Conservation (phyloP, 2,329 filamentous ascomycete species). For the Bisporella sp. region DNA sequence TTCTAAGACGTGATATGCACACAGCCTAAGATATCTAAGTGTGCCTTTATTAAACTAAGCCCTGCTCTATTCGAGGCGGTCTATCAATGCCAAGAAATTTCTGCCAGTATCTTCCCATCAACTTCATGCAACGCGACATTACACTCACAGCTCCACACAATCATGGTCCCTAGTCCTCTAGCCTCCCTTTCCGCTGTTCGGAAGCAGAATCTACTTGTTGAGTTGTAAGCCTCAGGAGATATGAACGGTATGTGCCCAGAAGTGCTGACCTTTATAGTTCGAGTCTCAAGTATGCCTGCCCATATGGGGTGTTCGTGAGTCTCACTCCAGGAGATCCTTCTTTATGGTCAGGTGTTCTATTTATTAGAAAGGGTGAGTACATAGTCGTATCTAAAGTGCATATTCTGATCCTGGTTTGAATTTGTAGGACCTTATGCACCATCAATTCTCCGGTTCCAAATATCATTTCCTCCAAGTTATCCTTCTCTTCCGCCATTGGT, state of each 20-base stretch:
- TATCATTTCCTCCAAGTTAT: constrained; percentile 78
- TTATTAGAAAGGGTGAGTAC: constrained; percentile 72
- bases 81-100: no score
- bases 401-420: not conserved
- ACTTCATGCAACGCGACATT: no score
- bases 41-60: no score
- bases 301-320: constrained; percentile 80
- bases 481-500: constrained; percentile 69
- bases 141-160: not conserved
- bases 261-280: constrained; percentile 43
- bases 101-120: no score
- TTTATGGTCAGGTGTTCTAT: constrained; percentile 86
- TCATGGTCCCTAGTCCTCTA: constrained; percentile 19
- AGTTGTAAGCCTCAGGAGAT: constrained; percentile 20
- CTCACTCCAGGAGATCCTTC: constrained; percentile 74
- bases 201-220: constrained; percentile 26
- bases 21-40: no score
- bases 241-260: not conserved
- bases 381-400: constrained; percentile 4
- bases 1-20: no score
- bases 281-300: constrained; percentile 74
- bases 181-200: constrained; percentile 23
- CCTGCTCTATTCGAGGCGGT: no score
- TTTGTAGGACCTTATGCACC: constrained; percentile 75
- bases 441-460: constrained; percentile 81